Base-by-base conservation (phyloP, 1,139 yeast species). In the Meyerozyma athensensis region DNA sequence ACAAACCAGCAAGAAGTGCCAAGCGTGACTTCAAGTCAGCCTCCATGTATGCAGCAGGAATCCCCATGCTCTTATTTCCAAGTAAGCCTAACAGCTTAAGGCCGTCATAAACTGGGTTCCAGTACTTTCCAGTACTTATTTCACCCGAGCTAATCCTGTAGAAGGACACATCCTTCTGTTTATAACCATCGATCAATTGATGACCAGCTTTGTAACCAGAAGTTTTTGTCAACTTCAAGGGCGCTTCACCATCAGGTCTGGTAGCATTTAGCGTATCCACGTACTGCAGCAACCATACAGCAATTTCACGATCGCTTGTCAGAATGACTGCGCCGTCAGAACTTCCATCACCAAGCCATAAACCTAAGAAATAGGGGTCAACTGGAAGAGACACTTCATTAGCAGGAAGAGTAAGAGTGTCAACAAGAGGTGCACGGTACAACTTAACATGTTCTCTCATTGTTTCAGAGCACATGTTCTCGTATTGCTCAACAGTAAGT, bases 291-390 rank as follows among this genome's bases (percentile, higher is more conserved):
- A 33, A 33, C 35, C 35, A 33, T 8, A 33, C 35, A 13, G 23
- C 20, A 19, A 33, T 13, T 22, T 33, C 35, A 33, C 35, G 35
- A 9, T 33, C 35, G 21, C 20, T 16, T 16, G 35, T 33, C 35
- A 22, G 28, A 16, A 33, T 33, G 7, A 21, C 7, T 10, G 35
- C 35, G 4, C 9, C 18, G 17, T 22, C 23, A 7, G 28, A 3
- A n/a, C 13, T 13, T 10, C 35, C 35, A 16, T 33, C 35, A 14
- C 35, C 35, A 7, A 33, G 5, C 35, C 35, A 33, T 17, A 33
- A 33, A 23, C 35, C 35, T 23, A 33, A 33, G 35, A 33, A 33
- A 16, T 33, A 23, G 5, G 35, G 35, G 23, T 33, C 35, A 16
- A 33, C 30, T 14, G 35, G 30, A 16, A 33, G 30, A 8, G 10